Evolutionary conservation across 2,329 filamentous ascomycete species (phyloP), one percentile per base, ranked within the genome.

Genomic region (Calonectria fujianensis): DNA sequence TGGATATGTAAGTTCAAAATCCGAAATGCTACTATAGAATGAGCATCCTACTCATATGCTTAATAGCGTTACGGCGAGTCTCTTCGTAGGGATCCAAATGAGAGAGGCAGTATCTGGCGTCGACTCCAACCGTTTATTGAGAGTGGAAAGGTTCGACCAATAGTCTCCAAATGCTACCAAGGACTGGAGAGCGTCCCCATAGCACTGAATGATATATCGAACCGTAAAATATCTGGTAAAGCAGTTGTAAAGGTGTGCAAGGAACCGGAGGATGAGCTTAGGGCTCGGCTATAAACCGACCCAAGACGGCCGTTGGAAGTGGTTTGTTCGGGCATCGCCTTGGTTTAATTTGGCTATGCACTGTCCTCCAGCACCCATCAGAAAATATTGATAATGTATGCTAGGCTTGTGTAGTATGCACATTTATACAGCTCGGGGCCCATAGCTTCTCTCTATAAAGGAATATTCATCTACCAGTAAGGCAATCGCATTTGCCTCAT

Each of bases 11-110:
- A 82, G 86, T 85, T 2, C 6, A 37, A 27, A 1, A 27, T 16
- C 7, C 16, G 41, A 29, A 13, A 24, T n/a, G 18, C 9, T 18
- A 32, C 13, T 3, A 14, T n/a, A 18, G 18, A 5, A 4, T 18
- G 32, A 41, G 18, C 32, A 13, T 32, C 29, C 24, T 59, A 41
- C 70, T 69, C 2, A 50, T 68, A 20, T 9, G 24, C 1, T 64
- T 9, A 18, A 29, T n/a, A 88, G 88, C 85, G 90, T 59, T 92
- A 89, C 78, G 91, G 91, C 2, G 91, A 92, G 82, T 90, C 88
- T 45, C 86, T 89, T 24, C 83, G 91, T 52, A 84, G 86, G 50
- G 83, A 88, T 76, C 88, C 90, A 0, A 80, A 85, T 35, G 85
- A 89, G 70, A 88, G 87, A 39, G 81, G 85, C 31, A 82, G 84